Evolutionary conservation across 106 monocot species (phyloP).

Genomic region (Xerophyta viscosa): DNA sequence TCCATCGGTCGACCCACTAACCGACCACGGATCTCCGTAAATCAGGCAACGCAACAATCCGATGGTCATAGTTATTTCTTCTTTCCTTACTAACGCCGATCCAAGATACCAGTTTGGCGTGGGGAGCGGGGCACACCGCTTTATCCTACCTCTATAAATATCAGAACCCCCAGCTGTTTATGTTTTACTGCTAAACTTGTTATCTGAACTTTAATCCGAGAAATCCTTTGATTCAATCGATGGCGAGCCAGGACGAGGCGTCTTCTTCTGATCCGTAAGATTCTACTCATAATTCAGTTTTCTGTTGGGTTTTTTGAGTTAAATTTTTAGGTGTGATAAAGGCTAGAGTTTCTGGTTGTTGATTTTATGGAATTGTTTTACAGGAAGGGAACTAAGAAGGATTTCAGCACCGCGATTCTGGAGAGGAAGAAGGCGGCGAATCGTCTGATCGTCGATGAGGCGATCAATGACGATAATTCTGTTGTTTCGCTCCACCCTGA

Average conservation of each 20-base stretch:
- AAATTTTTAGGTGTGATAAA: not conserved
- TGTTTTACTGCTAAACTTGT: not conserved
- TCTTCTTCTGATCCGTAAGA: conserved; percentile 65
- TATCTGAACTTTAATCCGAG: no score
- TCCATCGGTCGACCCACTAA: no score
- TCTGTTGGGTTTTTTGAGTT: not conserved
- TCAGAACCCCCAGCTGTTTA: not conserved
- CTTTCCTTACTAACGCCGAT: not conserved
- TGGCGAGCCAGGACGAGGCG: conserved; percentile 37
- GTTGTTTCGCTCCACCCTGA: conserved; percentile 68
- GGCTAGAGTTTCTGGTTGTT: not conserved
- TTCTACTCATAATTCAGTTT: not conserved
- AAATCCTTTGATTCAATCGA: no score
- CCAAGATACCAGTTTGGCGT: not conserved
- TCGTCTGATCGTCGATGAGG: conserved; percentile 75
- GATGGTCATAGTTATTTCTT: not conserved
- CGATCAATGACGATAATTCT: conserved; percentile 79
- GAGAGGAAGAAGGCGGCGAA: conserved; percentile 88
- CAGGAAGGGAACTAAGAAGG: conserved; percentile 66
- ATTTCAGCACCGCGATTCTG: conserved; percentile 76
- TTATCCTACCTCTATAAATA: conserved; percentile 1
- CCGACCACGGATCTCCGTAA: no score
- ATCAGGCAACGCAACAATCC: no score
- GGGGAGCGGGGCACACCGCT: not conserved
- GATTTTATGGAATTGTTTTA: not conserved